A percentile compares a stretch with the other conserved stretches of the same genome.
Conservation (phyloP, 2,329 filamentous ascomycete species). For the Cytospora chrysosperma region DNA sequence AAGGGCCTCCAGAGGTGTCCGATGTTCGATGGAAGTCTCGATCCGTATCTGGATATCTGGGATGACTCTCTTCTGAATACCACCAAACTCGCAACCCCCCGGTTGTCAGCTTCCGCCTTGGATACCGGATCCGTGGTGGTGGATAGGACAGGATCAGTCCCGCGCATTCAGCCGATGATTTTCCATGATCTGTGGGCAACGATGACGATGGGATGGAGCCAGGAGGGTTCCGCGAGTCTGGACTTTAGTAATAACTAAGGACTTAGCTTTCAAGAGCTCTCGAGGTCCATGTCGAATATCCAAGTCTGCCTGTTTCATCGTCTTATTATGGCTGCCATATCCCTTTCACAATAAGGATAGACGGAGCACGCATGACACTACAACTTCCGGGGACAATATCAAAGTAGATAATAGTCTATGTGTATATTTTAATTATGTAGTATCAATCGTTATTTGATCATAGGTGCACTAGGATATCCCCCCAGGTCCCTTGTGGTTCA, state of each 20-base stretch:
- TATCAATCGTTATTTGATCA: too few relatives aligned
- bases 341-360: too few relatives aligned
- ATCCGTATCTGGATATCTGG: constrained; percentile 47
- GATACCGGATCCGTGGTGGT: constrained; percentile 1
- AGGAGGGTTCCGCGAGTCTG: constrained; percentile 7
- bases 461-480: too few relatives aligned
- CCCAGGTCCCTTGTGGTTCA: too few relatives aligned
- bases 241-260: neutral
- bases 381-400: too few relatives aligned
- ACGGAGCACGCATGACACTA: too few relatives aligned
- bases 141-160: constrained; percentile 4
- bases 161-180: constrained; percentile 27
- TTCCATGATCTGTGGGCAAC: constrained; percentile 49
- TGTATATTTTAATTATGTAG: too few relatives aligned
- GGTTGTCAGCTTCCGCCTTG: constrained; percentile 7
- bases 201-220: constrained; percentile 47
- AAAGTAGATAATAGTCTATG: too few relatives aligned
- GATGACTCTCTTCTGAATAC: constrained; percentile 36
- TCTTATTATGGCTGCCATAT: too few relatives aligned
- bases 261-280: neutral
- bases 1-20: constrained; percentile 40
- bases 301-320: too few relatives aligned
- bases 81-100: neutral
- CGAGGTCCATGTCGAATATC: too few relatives aligned
- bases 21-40: constrained; percentile 51